Evolutionary conservation across 2,329 filamentous ascomycete species (phyloP).

Genomic region (Immersiporthe knoxdaviesiana): DNA sequence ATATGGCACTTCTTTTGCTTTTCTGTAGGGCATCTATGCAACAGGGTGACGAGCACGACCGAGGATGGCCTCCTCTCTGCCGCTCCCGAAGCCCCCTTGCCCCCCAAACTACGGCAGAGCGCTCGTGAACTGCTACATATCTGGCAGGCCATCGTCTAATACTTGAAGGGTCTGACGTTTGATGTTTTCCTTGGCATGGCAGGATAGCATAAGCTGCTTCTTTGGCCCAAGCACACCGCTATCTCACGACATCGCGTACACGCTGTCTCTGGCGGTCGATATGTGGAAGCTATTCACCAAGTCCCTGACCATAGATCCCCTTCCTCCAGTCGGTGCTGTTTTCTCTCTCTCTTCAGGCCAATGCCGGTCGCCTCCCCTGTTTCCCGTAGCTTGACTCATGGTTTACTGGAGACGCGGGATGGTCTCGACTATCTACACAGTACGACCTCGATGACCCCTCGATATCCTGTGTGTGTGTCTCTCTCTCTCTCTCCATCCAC

Average conservation of each 20-base stretch:
- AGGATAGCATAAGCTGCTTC: neutral
- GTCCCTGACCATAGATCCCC: neutral
- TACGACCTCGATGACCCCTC: too few species aligned
- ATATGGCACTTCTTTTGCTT: neutral
- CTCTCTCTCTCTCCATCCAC: neutral
- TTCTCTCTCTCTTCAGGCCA: neutral
- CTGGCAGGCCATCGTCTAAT: neutral
- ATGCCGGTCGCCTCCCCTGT: neutral
- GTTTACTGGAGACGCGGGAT: neutral
- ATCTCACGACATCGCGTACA: neutral
- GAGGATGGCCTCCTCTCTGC: neutral
- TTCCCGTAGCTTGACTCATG: neutral
- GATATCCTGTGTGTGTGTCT: too few species aligned
- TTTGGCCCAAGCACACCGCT: neutral
- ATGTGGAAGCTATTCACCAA: neutral
- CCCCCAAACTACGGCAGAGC: neutral
- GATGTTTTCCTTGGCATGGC: neutral
- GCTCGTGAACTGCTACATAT: neutral
- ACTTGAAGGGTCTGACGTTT: neutral
- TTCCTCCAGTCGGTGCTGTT: neutral
- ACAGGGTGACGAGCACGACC: neutral
- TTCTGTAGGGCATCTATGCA: neutral
- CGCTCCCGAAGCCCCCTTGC: neutral
- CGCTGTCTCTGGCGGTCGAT: neutral
- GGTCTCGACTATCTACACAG: neutral